Evolutionary conservation across 139 green algal genomes (phyloP).

Genomic region (Micractinium sp.): DNA sequence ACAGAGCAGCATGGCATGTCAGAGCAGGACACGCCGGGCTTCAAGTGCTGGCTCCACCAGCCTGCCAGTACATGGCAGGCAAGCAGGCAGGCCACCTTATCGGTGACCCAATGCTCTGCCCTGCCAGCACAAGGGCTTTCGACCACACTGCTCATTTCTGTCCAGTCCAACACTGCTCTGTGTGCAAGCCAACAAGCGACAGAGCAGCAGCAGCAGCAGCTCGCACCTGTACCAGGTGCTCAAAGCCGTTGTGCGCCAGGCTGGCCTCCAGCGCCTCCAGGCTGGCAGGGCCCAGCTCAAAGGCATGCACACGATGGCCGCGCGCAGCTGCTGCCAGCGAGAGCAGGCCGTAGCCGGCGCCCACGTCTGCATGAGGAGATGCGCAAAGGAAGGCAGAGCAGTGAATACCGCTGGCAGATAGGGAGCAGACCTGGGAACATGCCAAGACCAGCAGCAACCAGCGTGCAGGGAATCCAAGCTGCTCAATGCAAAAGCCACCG

Average conservation of each 20-base stretch:
- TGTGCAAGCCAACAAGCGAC: background rate
- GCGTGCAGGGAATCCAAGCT: background rate
- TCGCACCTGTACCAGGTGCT: conserved; percentile 50
- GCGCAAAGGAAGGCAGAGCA: background rate
- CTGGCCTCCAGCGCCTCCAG: conserved; percentile 62
- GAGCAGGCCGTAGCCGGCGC: conserved; percentile 79
- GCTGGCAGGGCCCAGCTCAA: conserved; percentile 65
- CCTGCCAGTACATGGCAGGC: background rate
- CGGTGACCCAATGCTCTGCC: too few relatives aligned
- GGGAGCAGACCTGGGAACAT: background rate
- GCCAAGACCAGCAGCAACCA: background rate
- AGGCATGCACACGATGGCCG: conserved; percentile 74
- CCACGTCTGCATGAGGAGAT: conserved; percentile 61
- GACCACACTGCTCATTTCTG: background rate
- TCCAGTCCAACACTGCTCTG: background rate
- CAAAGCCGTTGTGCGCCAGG: conserved; percentile 77
- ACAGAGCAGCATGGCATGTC: background rate
- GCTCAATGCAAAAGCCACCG: background rate
- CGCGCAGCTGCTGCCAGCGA: conserved; percentile 78
- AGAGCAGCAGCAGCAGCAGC: too few relatives aligned
- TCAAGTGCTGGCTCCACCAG: background rate
- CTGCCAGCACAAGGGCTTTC: background rate
- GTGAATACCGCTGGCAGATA: background rate
- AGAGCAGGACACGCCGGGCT: background rate
- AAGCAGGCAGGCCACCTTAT: background rate